Conservation (phyloP, 345 rosid genomes). For the Euphorbia lathyris region DNA sequence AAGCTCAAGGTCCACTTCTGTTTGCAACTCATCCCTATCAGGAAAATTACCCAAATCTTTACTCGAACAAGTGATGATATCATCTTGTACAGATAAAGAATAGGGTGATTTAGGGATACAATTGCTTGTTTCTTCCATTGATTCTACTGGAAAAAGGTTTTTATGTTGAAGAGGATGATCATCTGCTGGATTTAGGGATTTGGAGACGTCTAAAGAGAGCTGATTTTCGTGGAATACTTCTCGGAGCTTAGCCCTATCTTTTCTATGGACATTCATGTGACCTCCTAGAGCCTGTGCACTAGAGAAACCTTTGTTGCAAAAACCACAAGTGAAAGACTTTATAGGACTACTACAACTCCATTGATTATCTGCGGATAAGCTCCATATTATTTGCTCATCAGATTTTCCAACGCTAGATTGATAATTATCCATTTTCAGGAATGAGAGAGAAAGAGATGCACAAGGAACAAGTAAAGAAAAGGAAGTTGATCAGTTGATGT, state of each 20-base stretch:
- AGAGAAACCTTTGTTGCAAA: slow-evolving; percentile 31
- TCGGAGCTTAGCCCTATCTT: slow-evolving; percentile 32
- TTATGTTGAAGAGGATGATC: background rate
- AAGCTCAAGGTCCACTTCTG: slow-evolving; percentile 23
- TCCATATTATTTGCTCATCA: slow-evolving; percentile 19
- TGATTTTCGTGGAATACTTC: slow-evolving; percentile 20
- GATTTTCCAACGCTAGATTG: slow-evolving; percentile 16
- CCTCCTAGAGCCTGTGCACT: slow-evolving; percentile 33
- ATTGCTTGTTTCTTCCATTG: slow-evolving; percentile 3
- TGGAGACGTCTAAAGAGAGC: slow-evolving; percentile 26
- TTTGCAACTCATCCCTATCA: background rate
- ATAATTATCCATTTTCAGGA: slow-evolving; percentile 24
- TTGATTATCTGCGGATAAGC: slow-evolving; percentile 11
- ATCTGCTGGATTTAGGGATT: background rate
- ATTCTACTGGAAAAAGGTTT: background rate
- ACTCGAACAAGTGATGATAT: background rate
- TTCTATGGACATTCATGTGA: slow-evolving; percentile 35
- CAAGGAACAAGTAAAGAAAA: background rate
- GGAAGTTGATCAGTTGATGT: background rate
- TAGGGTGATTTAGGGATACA: slow-evolving; percentile 10
- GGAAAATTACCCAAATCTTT: background rate
- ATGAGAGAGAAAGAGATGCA: background rate
- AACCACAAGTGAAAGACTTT: slow-evolving; percentile 33
- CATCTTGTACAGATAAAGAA: background rate
- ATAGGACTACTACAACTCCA: slow-evolving; percentile 7